These are phyloP conservation scores for Mycena sp. DNA, from an alignment of 1,284 basidiomycete genomes.

Conservation along the genomic window DNA sequence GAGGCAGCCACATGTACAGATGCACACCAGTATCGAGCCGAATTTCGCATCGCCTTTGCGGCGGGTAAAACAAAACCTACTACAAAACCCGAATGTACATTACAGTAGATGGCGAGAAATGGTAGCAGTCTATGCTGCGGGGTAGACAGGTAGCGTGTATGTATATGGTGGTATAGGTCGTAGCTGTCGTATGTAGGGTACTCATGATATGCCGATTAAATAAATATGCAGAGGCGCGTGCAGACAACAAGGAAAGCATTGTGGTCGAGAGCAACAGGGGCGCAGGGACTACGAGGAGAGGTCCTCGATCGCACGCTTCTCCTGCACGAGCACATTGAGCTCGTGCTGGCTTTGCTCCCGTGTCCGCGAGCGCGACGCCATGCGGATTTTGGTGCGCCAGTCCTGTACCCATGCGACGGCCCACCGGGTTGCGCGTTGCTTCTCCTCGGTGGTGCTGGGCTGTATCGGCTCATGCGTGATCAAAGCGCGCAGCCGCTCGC, in stretches of 20 bases:
- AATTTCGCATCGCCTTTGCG: too few relatives aligned
- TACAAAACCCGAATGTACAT: too few relatives aligned
- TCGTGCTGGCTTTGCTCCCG: conserved; percentile 27
- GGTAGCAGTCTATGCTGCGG: conserved; percentile 22
- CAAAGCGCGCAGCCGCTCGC: conserved; percentile 66
- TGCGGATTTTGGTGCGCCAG: conserved; percentile 31
- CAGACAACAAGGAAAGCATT: too few relatives aligned
- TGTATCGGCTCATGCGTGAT: conserved; percentile 50
- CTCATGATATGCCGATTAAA: too few relatives aligned
- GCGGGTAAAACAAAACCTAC: too few relatives aligned
- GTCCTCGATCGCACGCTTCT: conserved; percentile 34
- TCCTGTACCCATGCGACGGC: conserved; percentile 27
- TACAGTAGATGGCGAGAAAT: conserved; percentile 16
- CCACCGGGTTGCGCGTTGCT: conserved; percentile 24
- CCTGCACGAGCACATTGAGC: conserved; percentile 31
- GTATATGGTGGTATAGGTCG: not conserved
- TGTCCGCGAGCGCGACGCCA: conserved; percentile 26
- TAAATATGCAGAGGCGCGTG: not conserved
- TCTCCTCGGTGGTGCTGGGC: conserved; percentile 30
- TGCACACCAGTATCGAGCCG: too few relatives aligned
- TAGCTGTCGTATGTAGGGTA: too few relatives aligned
- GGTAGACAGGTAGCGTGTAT: not conserved
- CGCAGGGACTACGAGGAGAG: conserved; percentile 18
- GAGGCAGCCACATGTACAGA: too few relatives aligned
- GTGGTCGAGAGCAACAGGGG: too few relatives aligned